A percentile compares a stretch with the other conserved stretches of the same genome.
phyloP scores from a whole-genome alignment of 2,329 filamentous ascomycete species.

The Thielaviopsis musarum region DNA sequence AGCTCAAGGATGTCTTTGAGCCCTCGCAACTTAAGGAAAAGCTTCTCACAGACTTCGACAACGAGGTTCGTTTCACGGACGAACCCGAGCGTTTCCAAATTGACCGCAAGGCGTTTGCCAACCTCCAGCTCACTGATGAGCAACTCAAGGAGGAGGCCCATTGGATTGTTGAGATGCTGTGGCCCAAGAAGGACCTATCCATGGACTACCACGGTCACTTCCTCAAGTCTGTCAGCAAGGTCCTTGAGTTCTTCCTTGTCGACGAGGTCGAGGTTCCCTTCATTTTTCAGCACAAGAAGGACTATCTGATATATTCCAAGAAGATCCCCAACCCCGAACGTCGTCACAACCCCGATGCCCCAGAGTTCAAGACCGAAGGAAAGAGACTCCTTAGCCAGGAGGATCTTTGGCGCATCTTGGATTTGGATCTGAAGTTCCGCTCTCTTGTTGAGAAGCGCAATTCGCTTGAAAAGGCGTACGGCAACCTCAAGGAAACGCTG shows the following conservation, averaged over 20 bases:
- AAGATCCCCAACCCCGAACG: constrained; percentile 45
- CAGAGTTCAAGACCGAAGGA: constrained; percentile 57
- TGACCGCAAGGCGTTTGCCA: constrained; percentile 73
- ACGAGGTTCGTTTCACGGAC: constrained; percentile 72
- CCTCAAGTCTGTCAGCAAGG: constrained; percentile 73
- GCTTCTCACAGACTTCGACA: constrained; percentile 89
- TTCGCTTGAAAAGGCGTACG: constrained; percentile 61
- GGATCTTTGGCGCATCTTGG: constrained; percentile 88
- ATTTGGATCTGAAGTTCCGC: constrained; percentile 87
- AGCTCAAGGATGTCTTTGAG: constrained; percentile 96
- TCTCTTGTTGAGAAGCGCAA: constrained; percentile 86
- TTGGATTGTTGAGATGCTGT: constrained; percentile 84
- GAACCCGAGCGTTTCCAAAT: constrained; percentile 91
- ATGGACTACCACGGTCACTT: constrained; percentile 65
- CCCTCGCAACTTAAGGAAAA: constrained; percentile 87
- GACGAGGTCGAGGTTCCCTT: constrained; percentile 94
- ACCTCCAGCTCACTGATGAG: constrained; percentile 63
- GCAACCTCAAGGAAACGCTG: constrained; percentile 46
- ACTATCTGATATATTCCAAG: constrained; percentile 84
- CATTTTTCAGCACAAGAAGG: constrained; percentile 94
- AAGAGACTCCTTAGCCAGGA: constrained; percentile 84
- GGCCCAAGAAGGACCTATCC: constrained; percentile 67
- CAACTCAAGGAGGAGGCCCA: constrained; percentile 77
- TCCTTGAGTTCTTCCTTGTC: constrained; percentile 85
- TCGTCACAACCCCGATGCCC: constrained; percentile 50